A percentile compares a stretch with the other conserved stretches of the same genome.
Conservation (phyloP, 176 grass and related monocot genomes). For the Aegilops longissima region DNA sequence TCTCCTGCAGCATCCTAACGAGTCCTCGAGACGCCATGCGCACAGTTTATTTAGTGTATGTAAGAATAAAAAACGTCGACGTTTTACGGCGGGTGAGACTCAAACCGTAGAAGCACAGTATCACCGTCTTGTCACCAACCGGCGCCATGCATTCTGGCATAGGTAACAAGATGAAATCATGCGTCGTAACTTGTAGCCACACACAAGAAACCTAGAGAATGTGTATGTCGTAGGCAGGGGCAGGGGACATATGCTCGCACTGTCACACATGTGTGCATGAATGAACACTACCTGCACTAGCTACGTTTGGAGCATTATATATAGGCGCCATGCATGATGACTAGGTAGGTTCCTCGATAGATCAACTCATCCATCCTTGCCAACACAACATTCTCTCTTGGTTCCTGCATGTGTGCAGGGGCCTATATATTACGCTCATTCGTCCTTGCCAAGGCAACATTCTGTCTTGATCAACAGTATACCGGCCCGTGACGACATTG, state of each 20-base stretch:
- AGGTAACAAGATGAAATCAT: not conserved
- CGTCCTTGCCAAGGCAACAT: slow-evolving; percentile 6
- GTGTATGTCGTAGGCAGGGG: not conserved
- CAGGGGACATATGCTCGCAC: not conserved
- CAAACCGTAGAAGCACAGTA: not conserved
- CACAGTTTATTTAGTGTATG: too few relatives aligned
- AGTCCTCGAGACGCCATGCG: not conserved
- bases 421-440: not conserved
- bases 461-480: slow-evolving; percentile 16
- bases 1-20: too few relatives aligned
- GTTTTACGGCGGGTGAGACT: not conserved
- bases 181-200: not conserved
- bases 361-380: not conserved
- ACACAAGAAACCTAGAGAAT: slow-evolving; percentile 6
- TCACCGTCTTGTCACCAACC: not conserved
- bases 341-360: not conserved
- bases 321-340: not conserved
- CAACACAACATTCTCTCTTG: slow-evolving; percentile 26
- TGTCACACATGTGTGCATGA: not conserved
- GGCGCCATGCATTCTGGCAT: not conserved
- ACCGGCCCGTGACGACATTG: slow-evolving; percentile 41
- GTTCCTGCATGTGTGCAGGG: slow-evolving; percentile 6
- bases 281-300: not conserved
- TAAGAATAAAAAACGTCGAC: not conserved
- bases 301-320: slow-evolving; percentile 13